Percentiles rank a stretch among this genome's conserved stretches.
These are phyloP conservation scores for Podospora pseudocomata DNA, from an alignment of 495 filamentous ascomycete genomes.

Conservation along the genomic window DNA sequence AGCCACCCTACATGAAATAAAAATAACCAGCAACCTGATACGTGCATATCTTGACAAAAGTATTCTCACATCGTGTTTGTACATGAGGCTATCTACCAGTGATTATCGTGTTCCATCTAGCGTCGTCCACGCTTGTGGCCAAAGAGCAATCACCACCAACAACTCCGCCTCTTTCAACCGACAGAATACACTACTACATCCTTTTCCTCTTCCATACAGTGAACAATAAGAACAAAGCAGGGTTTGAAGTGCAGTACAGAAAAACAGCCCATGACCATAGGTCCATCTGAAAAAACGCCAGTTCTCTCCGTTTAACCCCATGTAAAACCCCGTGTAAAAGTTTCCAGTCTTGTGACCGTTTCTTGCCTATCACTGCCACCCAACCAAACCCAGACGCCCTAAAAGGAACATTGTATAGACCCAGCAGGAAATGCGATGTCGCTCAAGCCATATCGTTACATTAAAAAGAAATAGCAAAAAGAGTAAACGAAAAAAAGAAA, in stretches of 20 bases:
- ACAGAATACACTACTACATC: neutral
- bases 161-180: neutral
- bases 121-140: neutral
- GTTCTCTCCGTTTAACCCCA: neutral
- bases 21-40: neutral
- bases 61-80: neutral
- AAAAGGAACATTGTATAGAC: neutral
- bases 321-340: neutral
- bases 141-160: neutral
- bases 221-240: neutral
- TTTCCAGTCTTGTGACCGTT: neutral
- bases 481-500: neutral
- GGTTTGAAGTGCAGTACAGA: neutral
- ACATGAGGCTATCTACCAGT: neutral
- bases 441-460: neutral
- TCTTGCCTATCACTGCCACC: neutral
- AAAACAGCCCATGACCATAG: neutral
- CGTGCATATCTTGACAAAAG: neutral
- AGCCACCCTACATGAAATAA: neutral
- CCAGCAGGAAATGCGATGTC: neutral
- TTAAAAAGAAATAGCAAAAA: conserved; percentile 4
- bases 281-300: neutral
- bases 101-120: neutral
- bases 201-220: neutral
- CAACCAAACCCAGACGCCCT: conserved; percentile 6